Conservation (phyloP, 2,329 filamentous ascomycete species). For the Hortaea werneckii region DNA sequence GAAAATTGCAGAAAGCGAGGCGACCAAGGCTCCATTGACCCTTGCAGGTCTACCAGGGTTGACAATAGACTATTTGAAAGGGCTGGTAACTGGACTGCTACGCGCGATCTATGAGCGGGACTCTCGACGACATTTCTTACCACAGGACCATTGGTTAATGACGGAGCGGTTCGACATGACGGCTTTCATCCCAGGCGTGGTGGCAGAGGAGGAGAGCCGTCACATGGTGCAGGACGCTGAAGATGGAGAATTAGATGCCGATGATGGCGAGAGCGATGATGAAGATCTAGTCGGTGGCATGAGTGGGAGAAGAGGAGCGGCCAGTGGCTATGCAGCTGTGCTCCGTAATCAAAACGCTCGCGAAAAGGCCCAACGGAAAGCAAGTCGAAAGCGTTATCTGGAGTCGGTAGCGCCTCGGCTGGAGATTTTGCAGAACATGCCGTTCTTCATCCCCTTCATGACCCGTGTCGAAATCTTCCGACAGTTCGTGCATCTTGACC, state of each 20-base stretch:
- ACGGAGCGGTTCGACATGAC: conserved; percentile 78
- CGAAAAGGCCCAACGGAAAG: conserved; percentile 54
- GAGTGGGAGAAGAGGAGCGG: neutral
- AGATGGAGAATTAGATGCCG: conserved; percentile 45
- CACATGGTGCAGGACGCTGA: conserved; percentile 58
- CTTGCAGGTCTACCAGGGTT: conserved; percentile 59
- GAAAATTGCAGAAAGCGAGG: conserved; percentile 9
- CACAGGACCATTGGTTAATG: conserved; percentile 88
- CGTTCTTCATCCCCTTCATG: conserved; percentile 89
- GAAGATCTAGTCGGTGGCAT: conserved; percentile 14
- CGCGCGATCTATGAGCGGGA: conserved; percentile 89
- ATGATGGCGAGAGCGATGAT: conserved; percentile 32
- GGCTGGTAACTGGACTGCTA: conserved; percentile 68
- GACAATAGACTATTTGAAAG: conserved; percentile 67
- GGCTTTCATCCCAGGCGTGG: conserved; percentile 75
- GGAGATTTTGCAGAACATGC: conserved; percentile 90
- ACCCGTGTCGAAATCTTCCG: conserved; percentile 87
- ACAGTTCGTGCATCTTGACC: conserved; percentile 81
- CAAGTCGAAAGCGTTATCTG: conserved; percentile 59
- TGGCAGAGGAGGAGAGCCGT: conserved; percentile 71
- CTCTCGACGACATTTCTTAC: conserved; percentile 75
- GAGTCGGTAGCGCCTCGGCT: conserved; percentile 75
- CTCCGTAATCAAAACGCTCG: conserved; percentile 43
- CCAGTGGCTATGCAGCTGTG: conserved; percentile 7
- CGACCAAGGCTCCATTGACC: conserved; percentile 27